Base-by-base conservation (phyloP, 257 asterid species). In the Phtheirospermum japonicum region DNA sequence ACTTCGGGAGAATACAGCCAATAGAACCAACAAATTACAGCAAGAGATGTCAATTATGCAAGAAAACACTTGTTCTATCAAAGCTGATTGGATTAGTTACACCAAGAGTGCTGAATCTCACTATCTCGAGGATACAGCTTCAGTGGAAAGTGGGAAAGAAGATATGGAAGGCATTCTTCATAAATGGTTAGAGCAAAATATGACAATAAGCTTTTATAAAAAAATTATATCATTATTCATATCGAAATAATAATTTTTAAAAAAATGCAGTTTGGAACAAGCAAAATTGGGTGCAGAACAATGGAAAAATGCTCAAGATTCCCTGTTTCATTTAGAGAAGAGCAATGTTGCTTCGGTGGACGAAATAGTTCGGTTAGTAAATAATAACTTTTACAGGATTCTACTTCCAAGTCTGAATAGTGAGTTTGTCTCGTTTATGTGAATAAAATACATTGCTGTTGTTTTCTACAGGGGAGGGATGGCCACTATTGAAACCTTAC, bases 21-120 rank as follows among this genome's bases (percentile, higher is more conserved):
- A 73, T 62, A 84, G 95, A 77, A 87, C 95, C 61, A 64, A 70
- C 58, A 79, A 76, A 72, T 50, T 93, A 65, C 95, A 93, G 66
- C 85, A 87, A 73, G 97, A 93, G 86, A 87, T 87, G 96, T 85
- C 93, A 30, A 74, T 78, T 18, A 84, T 93, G 96, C 93, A 90
- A 69, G 82, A 80, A 62, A 83, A 80, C 4, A 83, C 90, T 50
- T 79, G 80, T 66, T 83, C 85, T 65, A 82, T 86, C 51, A 82
- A 86, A 79, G 71, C 71, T 18, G 89, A 85, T 68, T 93, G 95
- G 94, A 82, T 77, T 33, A 77, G 69, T 68, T 87, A 76, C 75
- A 72, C 85, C 60, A 69, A 70, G 64, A 79, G 77, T 52, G 84
- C 81, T 20, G 99, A 90, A 80, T 76, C 86, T 31, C 79, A 77